Conservation (phyloP, 768 basidiomycete species). For the Podaxis rugospora region DNA sequence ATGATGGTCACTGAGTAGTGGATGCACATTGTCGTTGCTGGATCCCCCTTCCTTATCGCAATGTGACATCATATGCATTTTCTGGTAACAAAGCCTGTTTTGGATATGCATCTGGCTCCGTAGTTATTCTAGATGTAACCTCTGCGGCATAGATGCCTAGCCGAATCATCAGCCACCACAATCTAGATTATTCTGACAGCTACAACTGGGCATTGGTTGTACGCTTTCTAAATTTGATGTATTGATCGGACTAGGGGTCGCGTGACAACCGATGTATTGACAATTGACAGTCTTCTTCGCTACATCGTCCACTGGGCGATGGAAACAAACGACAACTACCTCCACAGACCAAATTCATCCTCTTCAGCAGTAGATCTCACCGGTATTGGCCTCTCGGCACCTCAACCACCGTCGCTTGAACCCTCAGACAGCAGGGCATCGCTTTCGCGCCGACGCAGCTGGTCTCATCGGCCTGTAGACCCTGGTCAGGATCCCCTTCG, state of each 20-base stretch:
- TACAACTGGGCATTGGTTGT: neutral
- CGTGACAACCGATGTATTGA: neutral
- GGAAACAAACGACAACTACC: slow-evolving; percentile 30
- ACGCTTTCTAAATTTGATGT: neutral
- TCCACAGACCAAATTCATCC: slow-evolving; percentile 31
- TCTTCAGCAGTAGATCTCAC: slow-evolving; percentile 56
- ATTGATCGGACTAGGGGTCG: neutral
- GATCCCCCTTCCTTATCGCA: no score
- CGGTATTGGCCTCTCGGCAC: slow-evolving; percentile 42
- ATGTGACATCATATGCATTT: no score
- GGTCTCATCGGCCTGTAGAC: slow-evolving; percentile 44
- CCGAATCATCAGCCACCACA: no score
- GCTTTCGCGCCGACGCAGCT: slow-evolving; percentile 55
- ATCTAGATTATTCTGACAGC: no score
- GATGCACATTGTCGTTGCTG: no score
- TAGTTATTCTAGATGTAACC: no score
- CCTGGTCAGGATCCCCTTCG: slow-evolving; percentile 44
- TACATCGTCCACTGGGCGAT: slow-evolving; percentile 18
- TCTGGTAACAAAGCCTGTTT: no score
- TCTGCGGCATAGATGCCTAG: no score
- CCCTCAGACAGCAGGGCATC: slow-evolving; percentile 37
- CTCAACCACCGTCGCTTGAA: slow-evolving; percentile 54
- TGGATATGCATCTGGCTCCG: no score
- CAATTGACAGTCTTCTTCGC: neutral
- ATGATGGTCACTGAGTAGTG: no score